Conservation (phyloP, 345 rosid species). For the Limnanthes douglasii region DNA sequence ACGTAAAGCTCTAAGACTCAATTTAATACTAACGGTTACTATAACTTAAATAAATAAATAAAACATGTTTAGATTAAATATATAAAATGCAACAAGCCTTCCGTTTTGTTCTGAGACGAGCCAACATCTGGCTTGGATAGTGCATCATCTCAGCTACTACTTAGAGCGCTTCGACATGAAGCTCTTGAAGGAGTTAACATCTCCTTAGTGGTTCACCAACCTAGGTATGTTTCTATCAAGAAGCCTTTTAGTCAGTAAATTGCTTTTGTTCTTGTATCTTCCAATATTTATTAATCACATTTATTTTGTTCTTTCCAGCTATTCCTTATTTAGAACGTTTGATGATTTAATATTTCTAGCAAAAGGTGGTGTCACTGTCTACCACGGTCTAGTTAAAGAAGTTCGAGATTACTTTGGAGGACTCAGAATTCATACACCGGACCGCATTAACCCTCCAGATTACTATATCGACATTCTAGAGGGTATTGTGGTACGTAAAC, state of each 20-base stretch:
- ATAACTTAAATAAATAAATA: too few species aligned
- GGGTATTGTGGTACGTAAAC: slow-evolving; percentile 66
- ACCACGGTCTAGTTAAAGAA: slow-evolving; percentile 58
- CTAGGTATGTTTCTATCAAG: slow-evolving; percentile 35
- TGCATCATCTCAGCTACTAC: slow-evolving; percentile 84
- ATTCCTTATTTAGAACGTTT: slow-evolving; percentile 70
- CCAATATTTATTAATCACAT: slow-evolving; percentile 7
- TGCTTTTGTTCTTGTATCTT: slow-evolving; percentile 1
- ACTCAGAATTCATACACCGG: slow-evolving; percentile 70
- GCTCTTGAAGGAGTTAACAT: slow-evolving; percentile 89
- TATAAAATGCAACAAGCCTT: too few species aligned
- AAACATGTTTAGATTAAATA: too few species aligned
- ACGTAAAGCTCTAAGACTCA: too few species aligned
- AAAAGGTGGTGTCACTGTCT: slow-evolving; percentile 78
- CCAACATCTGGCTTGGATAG: slow-evolving; percentile 98
- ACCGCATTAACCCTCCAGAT: slow-evolving; percentile 91
- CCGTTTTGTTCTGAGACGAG: slow-evolving; percentile 81
- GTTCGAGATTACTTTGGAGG: slow-evolving; percentile 78
- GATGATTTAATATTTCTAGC: slow-evolving; percentile 80
- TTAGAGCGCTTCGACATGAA: slow-evolving; percentile 84
- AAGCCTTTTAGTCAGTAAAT: too few species aligned
- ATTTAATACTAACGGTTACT: too few species aligned
- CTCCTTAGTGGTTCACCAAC: slow-evolving; percentile 96
- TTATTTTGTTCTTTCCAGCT: slow-evolving; percentile 48
- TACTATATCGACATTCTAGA: slow-evolving; percentile 77